Evolutionary conservation across 352 stramenopile genomes (phyloP).

Genomic region (Globisporangium alternatum): DNA sequence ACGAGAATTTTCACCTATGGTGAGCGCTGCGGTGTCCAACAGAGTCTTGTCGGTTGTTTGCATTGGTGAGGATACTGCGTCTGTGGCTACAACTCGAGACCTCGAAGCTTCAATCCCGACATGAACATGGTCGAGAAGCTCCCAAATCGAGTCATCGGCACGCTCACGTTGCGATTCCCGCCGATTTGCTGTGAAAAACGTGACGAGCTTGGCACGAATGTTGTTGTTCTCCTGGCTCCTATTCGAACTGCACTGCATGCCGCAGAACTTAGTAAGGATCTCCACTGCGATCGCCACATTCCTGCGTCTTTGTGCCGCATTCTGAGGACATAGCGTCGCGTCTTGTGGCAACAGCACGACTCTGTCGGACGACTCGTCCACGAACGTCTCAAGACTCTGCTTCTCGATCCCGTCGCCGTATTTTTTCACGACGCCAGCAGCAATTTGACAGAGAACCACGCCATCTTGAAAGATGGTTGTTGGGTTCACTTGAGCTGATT

Average conservation of each 20-base stretch:
- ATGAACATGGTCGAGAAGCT: slow-evolving; percentile 14
- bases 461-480: slow-evolving; percentile 27
- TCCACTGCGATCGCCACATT: slow-evolving; percentile 12
- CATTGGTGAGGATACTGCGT: background rate
- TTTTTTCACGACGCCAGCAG: slow-evolving; percentile 18
- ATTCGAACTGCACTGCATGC: background rate
- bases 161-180: background rate
- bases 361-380: background rate
- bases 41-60: background rate
- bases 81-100: background rate
- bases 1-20: background rate
- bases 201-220: slow-evolving; percentile 2
- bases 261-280: slow-evolving; percentile 3
- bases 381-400: background rate
- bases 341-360: background rate
- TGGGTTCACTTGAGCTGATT: background rate
- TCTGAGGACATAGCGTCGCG: slow-evolving; percentile 9
- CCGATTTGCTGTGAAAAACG: background rate
- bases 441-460: slow-evolving; percentile 36
- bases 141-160: background rate
- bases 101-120: background rate
- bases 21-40: background rate
- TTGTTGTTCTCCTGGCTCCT: background rate
- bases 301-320: slow-evolving; percentile 4
- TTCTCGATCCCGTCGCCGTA: slow-evolving; percentile 1